Evolutionary conservation across 2,329 filamentous ascomycete species (phyloP).

Genomic region (Verticillium albo-atrum): DNA sequence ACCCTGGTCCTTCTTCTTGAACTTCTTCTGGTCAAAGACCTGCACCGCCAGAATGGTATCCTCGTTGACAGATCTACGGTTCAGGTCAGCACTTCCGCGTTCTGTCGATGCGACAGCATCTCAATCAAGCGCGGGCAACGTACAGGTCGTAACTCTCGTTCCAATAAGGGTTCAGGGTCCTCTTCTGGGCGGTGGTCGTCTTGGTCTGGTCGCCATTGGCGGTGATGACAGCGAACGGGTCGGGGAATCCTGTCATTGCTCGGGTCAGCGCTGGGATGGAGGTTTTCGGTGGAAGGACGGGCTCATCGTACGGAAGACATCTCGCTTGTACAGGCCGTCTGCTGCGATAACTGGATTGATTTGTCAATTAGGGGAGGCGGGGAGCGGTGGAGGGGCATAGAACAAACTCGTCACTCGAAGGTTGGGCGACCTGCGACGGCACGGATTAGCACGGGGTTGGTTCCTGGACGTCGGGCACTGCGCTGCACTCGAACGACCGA

Average conservation of each 20-base stretch:
- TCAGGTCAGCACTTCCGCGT: constrained; percentile 2
- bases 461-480: background rate
- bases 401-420: constrained; percentile 85
- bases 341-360: constrained; percentile 80
- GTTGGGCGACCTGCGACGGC: constrained; percentile 58
- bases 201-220: constrained; percentile 97
- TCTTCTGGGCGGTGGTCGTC: constrained; percentile 95
- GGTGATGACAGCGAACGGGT: constrained; percentile 95
- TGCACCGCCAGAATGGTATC: constrained; percentile 96
- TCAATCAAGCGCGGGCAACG: constrained; percentile 26
- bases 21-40: constrained; percentile 99
- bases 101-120: background rate
- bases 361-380: background rate
- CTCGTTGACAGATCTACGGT: constrained; percentile 82
- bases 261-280: background rate
- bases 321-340: constrained; percentile 96
- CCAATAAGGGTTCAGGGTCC: constrained; percentile 99
- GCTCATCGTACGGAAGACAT: constrained; percentile 85
- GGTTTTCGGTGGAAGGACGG: background rate
- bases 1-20: constrained; percentile 99
- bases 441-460: background rate
- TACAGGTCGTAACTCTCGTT: constrained; percentile 99
- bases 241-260: constrained; percentile 74
- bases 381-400: constrained; percentile 2
- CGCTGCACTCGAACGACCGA: background rate